A percentile compares a stretch with the other conserved stretches of the same genome.
These are phyloP conservation scores for Suillus variegatus DNA, from an alignment of 768 basidiomycete genomes.

Conservation along the genomic window DNA sequence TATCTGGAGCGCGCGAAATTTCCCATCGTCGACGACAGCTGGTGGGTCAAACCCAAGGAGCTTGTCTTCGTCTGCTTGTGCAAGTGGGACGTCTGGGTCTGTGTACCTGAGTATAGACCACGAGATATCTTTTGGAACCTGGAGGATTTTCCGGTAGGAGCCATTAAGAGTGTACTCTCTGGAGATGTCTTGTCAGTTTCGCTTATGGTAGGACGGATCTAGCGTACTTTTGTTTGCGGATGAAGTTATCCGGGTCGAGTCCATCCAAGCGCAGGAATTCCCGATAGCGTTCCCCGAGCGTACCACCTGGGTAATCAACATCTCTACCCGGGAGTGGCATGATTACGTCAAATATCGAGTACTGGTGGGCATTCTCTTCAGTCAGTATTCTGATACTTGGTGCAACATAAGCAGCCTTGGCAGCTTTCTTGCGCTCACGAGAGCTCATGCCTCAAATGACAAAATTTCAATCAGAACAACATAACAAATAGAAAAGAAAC, in stretches of 20 bases:
- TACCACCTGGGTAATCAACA: conserved; percentile 88
- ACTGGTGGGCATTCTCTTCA: conserved; percentile 73
- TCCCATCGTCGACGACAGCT: conserved; percentile 64
- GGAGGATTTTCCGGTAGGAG: conserved; percentile 90
- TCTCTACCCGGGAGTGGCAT: conserved; percentile 98
- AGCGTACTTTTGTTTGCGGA: conserved; percentile 83
- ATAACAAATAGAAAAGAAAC: conserved; percentile 14
- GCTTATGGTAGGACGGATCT: conserved; percentile 4
- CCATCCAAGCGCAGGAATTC: conserved; percentile 85
- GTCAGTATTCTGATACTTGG: conserved; percentile 78
- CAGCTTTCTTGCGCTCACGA: conserved; percentile 22
- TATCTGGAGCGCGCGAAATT: conserved; percentile 87
- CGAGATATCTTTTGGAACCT: conserved; percentile 76
- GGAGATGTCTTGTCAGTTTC: conserved; percentile 11
- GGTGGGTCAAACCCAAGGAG: conserved; percentile 81
- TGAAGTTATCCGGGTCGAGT: conserved; percentile 86
- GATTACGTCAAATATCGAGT: conserved; percentile 92
- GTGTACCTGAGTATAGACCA: conserved; percentile 89
- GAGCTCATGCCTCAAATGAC: conserved; percentile 21
- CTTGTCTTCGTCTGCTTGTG: conserved; percentile 94
- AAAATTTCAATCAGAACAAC: conserved; percentile 11
- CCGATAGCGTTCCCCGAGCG: conserved; percentile 82
- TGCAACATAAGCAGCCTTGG: conserved; percentile 35
- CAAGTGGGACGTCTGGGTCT: conserved; percentile 88
- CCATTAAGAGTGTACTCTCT: conserved; percentile 94